These are phyloP conservation scores for Actinidia polygama DNA, from an alignment of 179 eudicot species.

Conservation along the genomic window DNA sequence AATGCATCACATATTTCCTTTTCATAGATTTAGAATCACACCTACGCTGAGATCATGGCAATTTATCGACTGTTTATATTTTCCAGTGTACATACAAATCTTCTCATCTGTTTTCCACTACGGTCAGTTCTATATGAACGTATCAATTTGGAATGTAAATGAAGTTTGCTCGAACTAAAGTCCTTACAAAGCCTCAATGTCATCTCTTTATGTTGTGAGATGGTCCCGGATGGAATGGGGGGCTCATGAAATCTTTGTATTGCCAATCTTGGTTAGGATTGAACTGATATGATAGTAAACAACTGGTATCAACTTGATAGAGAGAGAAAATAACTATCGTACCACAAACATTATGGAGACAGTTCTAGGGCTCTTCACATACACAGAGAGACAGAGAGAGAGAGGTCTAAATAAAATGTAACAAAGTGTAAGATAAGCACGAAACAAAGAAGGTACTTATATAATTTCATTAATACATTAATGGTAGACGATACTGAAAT, in stretches of 20 bases:
- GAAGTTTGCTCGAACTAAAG: background rate
- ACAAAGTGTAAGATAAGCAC: no score
- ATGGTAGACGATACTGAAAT: no score
- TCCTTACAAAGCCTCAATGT: no score
- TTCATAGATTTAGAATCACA: background rate
- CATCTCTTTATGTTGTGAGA: no score
- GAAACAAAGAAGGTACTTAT: no score
- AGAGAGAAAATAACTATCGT: no score
- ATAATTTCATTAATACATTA: no score
- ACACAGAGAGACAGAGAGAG: no score
- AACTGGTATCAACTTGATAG: background rate
- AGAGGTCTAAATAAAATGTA: no score
- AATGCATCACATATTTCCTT: slow-evolving; percentile 26
- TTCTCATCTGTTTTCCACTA: background rate
- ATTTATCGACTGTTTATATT: background rate
- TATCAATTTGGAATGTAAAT: background rate
- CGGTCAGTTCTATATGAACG: background rate
- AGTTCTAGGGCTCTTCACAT: no score
- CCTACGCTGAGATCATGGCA: background rate
- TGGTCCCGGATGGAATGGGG: background rate
- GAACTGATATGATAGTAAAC: background rate
- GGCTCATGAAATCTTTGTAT: background rate
- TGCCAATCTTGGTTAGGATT: background rate
- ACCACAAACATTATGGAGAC: no score
- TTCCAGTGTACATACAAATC: background rate